These are phyloP conservation scores for Aspergillus pseudotamarii DNA, from an alignment of 2,329 filamentous ascomycete genomes.

Conservation along the genomic window DNA sequence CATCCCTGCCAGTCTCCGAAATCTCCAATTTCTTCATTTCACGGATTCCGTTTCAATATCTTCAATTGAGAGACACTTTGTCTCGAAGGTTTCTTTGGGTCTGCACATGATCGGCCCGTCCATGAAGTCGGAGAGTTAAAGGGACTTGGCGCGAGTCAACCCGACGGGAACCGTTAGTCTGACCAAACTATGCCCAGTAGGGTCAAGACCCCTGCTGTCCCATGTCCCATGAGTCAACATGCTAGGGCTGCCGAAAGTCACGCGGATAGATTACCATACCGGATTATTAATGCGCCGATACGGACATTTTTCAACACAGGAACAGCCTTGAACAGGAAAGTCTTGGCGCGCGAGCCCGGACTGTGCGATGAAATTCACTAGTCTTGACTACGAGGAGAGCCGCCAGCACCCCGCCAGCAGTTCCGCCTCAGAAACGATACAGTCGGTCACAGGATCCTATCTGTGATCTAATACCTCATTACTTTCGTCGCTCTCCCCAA, in stretches of 20 bases:
- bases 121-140: neutral
- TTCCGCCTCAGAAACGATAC: slow-evolving; percentile 28
- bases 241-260: slow-evolving; percentile 29
- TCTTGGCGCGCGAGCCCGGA: slow-evolving; percentile 39
- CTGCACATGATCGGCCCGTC: neutral
- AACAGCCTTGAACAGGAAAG: slow-evolving; percentile 25
- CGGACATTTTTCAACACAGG: slow-evolving; percentile 20
- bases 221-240: neutral
- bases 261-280: slow-evolving; percentile 27
- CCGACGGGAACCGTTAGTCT: neutral
- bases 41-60: neutral
- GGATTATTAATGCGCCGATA: slow-evolving; percentile 30
- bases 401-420: slow-evolving; percentile 29
- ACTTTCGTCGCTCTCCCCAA: slow-evolving; percentile 19
- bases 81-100: neutral
- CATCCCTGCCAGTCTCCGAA: neutral
- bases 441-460: slow-evolving; percentile 26
- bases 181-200: neutral
- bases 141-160: neutral
- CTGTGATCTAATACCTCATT: slow-evolving; percentile 14
- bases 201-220: neutral
- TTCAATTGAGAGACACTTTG: neutral
- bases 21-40: neutral
- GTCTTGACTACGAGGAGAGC: slow-evolving; percentile 27
- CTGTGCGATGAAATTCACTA: slow-evolving; percentile 48